Evolutionary conservation across 2,329 filamentous ascomycete genomes (phyloP), one percentile per base, ranked within the genome.

Genomic region (Xylaria polymorpha): DNA sequence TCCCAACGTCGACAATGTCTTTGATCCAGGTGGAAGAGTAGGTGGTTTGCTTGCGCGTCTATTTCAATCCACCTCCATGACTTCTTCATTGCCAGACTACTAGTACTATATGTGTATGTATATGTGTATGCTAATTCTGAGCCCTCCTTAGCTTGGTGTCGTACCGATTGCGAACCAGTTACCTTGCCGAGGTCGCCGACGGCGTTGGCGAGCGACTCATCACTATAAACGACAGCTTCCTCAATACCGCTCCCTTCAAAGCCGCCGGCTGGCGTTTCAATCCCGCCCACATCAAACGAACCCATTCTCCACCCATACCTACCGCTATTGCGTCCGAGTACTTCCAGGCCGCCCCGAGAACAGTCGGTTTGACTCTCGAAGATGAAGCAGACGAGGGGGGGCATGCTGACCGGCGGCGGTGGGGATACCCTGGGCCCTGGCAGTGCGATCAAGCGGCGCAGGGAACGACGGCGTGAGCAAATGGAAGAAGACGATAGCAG

Each of bases 401-500:
- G 90, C 18, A 89, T 93, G 85, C 86, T 94, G 69, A 90, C 90
- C 1, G 90, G 89, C 15, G 88, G 88, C 7, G 87, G 87, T 1
- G 88, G 86, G 61, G 90, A 94, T 74, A 92, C 90, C 0, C 84
- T 92, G 59, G 91, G 90, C 0, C 90, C 90, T 0, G 88, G 87
- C 41, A 86, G 90, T 74, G 88, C 90, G 39, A 90, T 88, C 62
- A 90, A 91, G 78, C 86, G 91, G 72, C 87, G 91, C 51, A 80
- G 88, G 58, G 85, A 78, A 72, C 81, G 87, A 70, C 85, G 88
- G 62, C 83, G 91, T 69, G 91, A 94, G 79, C 91, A 93, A 79
- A 88, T 93, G 83, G 92, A 94, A 73, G 93, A 96, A 75, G 92
- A 94, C 67, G 93, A 95, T 77, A 96, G 93, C 80, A 94, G 92